phyloP scores from a whole-genome alignment of 2,329 filamentous ascomycete genomes.

The Claviceps sp. region DNA sequence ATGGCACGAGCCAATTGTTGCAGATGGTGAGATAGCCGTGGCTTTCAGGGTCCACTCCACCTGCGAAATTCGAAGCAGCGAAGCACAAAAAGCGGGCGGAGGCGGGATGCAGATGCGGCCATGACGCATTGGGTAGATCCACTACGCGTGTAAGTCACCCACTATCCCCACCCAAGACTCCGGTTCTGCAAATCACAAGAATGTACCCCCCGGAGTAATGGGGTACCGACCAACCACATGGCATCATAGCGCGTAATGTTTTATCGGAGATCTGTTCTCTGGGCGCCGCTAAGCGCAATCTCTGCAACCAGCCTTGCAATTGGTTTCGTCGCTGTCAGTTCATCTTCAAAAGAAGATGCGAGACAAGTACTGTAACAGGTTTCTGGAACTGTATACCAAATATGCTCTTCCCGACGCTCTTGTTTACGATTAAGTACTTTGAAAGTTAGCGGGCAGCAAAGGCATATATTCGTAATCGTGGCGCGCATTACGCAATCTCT shows the following conservation, averaged over 20 bases:
- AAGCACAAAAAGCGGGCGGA: background rate
- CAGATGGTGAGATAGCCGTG: too few relatives aligned
- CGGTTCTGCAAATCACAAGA: background rate
- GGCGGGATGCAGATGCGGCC: too few relatives aligned
- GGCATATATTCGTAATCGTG: background rate
- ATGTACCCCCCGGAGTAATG: background rate
- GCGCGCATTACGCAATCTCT: conserved; percentile 1
- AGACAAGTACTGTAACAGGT: too few relatives aligned
- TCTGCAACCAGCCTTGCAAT: background rate
- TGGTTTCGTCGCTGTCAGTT: too few relatives aligned
- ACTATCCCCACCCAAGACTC: too few relatives aligned
- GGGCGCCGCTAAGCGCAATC: background rate
- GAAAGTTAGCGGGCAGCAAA: background rate
- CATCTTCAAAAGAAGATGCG: too few relatives aligned
- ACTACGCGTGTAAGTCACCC: too few relatives aligned
- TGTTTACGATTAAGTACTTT: background rate
- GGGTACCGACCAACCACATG: background rate
- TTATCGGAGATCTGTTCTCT: background rate
- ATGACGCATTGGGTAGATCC: too few relatives aligned
- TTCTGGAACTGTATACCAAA: too few relatives aligned
- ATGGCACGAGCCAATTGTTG: background rate
- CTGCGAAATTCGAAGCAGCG: background rate
- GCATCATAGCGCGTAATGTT: background rate
- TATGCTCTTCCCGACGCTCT: too few relatives aligned
- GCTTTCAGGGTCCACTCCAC: too few relatives aligned